Percentiles rank a stretch among this genome's conserved stretches.
Conservation (phyloP, 169 alveolate genomes). For the Babesia gibsoni region DNA sequence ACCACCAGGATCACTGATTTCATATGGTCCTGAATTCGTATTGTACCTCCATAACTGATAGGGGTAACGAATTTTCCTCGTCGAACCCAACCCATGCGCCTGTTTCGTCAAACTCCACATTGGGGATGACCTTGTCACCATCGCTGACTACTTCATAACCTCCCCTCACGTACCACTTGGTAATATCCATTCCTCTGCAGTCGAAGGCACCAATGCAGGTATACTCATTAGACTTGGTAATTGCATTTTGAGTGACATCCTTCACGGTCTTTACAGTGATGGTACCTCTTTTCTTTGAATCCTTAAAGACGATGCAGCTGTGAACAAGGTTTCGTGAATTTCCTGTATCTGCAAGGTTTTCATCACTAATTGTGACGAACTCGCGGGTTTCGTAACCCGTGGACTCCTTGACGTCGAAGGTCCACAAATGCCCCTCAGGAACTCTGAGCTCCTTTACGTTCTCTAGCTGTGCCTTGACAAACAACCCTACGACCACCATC, state of each 20-base stretch:
- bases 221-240: constrained; percentile 22
- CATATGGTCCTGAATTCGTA: constrained; percentile 51
- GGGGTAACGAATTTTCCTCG: constrained; percentile 38
- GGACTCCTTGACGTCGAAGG: constrained; percentile 48
- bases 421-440: constrained; percentile 56
- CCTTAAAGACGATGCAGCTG: constrained; percentile 45
- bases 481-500: constrained; percentile 57
- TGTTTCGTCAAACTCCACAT: constrained; percentile 46
- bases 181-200: constrained; percentile 60
- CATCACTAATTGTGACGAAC: constrained; percentile 48
- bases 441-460: constrained; percentile 46
- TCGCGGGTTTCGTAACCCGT: constrained; percentile 51
- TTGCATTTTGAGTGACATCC: constrained; percentile 24
- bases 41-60: constrained; percentile 56
- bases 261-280: constrained; percentile 38
- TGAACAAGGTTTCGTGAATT: constrained; percentile 52
- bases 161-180: constrained; percentile 53
- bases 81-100: constrained; percentile 68
- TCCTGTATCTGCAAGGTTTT: constrained; percentile 49
- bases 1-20: too few species aligned
- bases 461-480: constrained; percentile 52
- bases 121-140: constrained; percentile 47
- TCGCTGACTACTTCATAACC: constrained; percentile 60
- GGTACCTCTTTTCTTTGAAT: constrained; percentile 51
- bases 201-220: constrained; percentile 61